Evolutionary conservation across 352 stramenopile species (phyloP).

Genomic region (Aphanomyces stellatus): DNA sequence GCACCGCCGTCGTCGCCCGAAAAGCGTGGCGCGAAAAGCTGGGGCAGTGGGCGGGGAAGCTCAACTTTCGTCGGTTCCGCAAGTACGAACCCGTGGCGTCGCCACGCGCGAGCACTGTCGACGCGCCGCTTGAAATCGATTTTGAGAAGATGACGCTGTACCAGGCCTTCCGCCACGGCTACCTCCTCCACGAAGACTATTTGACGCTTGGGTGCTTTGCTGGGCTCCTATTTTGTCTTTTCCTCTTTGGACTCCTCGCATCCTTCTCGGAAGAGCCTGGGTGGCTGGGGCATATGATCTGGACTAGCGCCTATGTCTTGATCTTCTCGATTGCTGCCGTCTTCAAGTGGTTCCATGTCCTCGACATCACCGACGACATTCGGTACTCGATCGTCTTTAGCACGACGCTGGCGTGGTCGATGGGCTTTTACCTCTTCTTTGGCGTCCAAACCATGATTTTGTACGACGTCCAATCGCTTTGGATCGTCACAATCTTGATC

Average conservation of each 20-base stretch:
- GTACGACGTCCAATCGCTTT: constrained; percentile 63
- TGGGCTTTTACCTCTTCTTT: constrained; percentile 65
- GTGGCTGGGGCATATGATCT: constrained; percentile 69
- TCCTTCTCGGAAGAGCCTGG: constrained; percentile 50
- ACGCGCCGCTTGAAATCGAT: constrained; percentile 27
- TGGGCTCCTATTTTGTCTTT: constrained; percentile 37
- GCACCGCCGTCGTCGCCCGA: not conserved
- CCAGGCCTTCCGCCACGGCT: constrained; percentile 55
- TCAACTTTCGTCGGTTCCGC: not conserved
- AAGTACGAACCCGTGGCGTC: not conserved
- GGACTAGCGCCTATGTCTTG: constrained; percentile 46
- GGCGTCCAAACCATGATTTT: constrained; percentile 42
- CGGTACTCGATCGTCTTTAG: constrained; percentile 38
- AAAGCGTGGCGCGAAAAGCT: not conserved
- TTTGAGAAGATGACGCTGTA: constrained; percentile 69
- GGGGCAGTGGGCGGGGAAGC: not conserved
- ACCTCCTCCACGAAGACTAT: constrained; percentile 67
- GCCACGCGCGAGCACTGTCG: not conserved
- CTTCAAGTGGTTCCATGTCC: constrained; percentile 73
- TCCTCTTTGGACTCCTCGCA: constrained; percentile 59
- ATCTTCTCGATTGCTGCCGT: constrained; percentile 64
- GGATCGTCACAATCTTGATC: constrained; percentile 60
- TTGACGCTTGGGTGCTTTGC: constrained; percentile 56
- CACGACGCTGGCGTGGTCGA: constrained; percentile 55
- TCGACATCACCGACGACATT: constrained; percentile 34